Evolutionary conservation across 2,329 filamentous ascomycete species (phyloP), one percentile per base, ranked within the genome.

Genomic region (Orbilia javanica): DNA sequence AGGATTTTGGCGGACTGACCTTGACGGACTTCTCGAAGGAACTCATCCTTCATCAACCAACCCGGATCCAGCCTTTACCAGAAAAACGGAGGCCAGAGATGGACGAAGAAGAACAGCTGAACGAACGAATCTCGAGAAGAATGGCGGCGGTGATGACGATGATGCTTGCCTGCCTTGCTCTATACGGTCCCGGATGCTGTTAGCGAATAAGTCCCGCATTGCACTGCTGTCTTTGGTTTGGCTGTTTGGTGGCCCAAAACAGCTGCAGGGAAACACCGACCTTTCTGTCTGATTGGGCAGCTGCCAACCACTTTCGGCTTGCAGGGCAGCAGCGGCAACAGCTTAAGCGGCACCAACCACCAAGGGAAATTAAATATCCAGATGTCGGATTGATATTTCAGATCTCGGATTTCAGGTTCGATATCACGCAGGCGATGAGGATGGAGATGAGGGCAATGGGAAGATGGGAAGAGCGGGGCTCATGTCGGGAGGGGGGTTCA

Each of bases 21-120:
- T 98, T 98, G 84, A 99, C 96, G 82, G 94, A 97, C 88, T 98
- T 99, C 88, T 99, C 96, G 84, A 98, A 98, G 75, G 93, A 95
- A 87, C 90, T 92, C 81, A 92, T 90, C 92, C 94, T 94, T 60
- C 44, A 55, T 46, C 81, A 63, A 79, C 52, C 65, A 71, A 52
- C 36, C 71, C 46, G n/a, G 34, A 52, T 46, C 55, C 65, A 67
- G 46, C 53, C 18, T n/a, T 63, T 57, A 36, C 50, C 22, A 55
- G 65, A 44, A 44, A 74, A 53, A 44, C 64, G 22, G 52, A 50
- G 63, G 44, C 46, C 50, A 68, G 34, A 52, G 55, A 53, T 25
- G 27, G 36, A 39, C 52, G 34, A 42, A 44, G 48, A 64, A 60
- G 53, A 69, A 67, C 52, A 65, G 65, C 65, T 64, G 65, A 36